Evolutionary conservation across 352 stramenopile genomes (phyloP).

Genomic region (Pythium rhizo-oryzae): DNA sequence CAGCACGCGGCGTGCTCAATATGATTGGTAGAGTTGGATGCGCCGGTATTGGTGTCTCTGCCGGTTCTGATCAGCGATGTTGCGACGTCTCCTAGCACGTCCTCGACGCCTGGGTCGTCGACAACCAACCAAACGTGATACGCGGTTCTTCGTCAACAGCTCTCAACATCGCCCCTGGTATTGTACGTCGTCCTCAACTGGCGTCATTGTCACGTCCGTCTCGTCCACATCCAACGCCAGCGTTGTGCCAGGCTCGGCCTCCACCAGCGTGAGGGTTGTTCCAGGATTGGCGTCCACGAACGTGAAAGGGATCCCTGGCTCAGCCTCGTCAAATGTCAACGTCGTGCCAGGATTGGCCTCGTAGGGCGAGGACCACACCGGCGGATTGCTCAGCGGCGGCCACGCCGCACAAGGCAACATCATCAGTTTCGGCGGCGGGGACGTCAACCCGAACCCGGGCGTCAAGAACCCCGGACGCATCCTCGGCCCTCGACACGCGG

Average conservation of each 20-base stretch:
- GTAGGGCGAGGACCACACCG: not conserved
- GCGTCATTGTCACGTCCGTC: not conserved
- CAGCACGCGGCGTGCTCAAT: too few relatives aligned
- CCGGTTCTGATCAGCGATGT: too few relatives aligned
- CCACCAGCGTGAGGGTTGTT: not conserved
- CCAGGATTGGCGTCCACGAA: not conserved
- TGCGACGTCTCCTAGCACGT: too few relatives aligned
- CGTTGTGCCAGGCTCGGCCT: not conserved
- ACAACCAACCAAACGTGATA: not conserved
- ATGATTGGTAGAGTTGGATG: too few relatives aligned
- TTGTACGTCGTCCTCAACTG: not conserved
- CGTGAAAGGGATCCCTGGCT: not conserved
- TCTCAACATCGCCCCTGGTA: conserved; percentile 4
- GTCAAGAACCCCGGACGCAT: conserved; percentile 16
- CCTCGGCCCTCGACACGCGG: conserved; percentile 12
- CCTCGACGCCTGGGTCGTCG: not conserved
- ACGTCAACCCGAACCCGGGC: conserved; percentile 9
- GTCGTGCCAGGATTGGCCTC: not conserved
- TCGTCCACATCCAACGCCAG: not conserved
- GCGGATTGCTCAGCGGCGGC: not conserved
- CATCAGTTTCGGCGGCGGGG: conserved; percentile 1
- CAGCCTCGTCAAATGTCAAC: not conserved
- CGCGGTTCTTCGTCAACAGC: not conserved
- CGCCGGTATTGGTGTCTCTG: too few relatives aligned
- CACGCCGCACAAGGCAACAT: not conserved